Base-by-base conservation (phyloP, 1,284 basidiomycete species). In the Acaromyces ingoldii region DNA sequence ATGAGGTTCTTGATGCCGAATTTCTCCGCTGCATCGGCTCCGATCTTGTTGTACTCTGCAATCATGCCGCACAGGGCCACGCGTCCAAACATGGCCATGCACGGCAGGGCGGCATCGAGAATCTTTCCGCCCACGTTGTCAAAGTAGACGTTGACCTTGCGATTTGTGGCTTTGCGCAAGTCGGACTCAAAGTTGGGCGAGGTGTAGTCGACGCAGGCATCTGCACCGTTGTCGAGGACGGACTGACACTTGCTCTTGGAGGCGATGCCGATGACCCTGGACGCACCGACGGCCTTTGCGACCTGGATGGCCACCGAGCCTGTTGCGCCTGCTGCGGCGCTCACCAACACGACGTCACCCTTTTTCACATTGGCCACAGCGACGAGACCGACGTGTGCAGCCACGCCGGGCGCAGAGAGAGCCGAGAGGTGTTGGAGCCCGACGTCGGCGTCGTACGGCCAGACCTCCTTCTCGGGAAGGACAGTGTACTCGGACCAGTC, bases 121-220 rank as follows among this genome's bases (percentile, higher is more conserved):
- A 49, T 44, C 22, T 46, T n/a, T 4, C 51, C 51, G 15, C 45
- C 51, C 30, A 49, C 48, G 26, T 53, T 53, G 13, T 53, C 51
- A 40, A 53, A 53, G 46, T 53, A 53, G 4, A 53, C 51, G 33
- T 25, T 25, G 21, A 53, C 47, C 11, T 49, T 33, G 21, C 38
- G 45, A 17, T 53, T 30, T 4, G 51, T 54, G 10, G 31, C 51
- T 24, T 53, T 49, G 4, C n/a, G 7, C 11, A 53, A 44, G 10
- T 50, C 13, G 11, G 29, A 13, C 17, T 39, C 26, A 25, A 36
- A 49, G 29, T 30, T 22, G 6, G 51, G n/a, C 6, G 22, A 19
- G 40, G 29, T 24, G 26, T 53, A 53, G 22, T 41, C 51, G 37
- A 53, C 37, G 44, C 42, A 48, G 21, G n/a, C 33, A 22, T 53